Evolutionary conservation across 2,329 filamentous ascomycete genomes (phyloP), one percentile per base, ranked within the genome.

Genomic region (Colletotrichum sp.): DNA sequence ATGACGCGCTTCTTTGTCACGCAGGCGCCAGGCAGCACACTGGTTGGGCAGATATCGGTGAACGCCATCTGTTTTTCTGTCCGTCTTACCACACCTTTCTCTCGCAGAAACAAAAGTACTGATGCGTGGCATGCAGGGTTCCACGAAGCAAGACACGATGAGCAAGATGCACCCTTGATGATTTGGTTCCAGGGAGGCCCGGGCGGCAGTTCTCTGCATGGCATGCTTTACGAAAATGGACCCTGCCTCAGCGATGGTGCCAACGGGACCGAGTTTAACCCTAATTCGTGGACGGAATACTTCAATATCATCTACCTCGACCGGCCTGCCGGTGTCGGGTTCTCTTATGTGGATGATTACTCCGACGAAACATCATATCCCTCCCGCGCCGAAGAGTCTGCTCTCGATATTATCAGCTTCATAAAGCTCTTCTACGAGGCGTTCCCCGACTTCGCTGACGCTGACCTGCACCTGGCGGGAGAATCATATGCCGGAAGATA

Each of bases 101-200:
- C 9, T 30, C 18, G 4, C 24, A 30, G 21, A 8, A 5, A 28
- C 13, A 59, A 38, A 28, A 21, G n/a, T 36, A 59, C 14, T 65
- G 26, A 65, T 43, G 38, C 16, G 26, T 30, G n/a, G 36, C 14
- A 13, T 92, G 80, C 76, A 73, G 80, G 81, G 81, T 81, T 80
- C 74, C 80, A 81, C 67, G 80, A 82, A 21, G 78, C 81, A 63
- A 75, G 80, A 4, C 68, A 78, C 24, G 69, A 78, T 18, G 79
- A 80, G 8, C 65, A 74, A 10, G 79, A 77, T 36, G 81, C 81
- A 7, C 81, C 82, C 21, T 79, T 91, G 64, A 89, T 88, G 7
- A 88, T 91, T 79, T 92, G 88, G 88, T 82, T 92, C 59, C 92
- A 91, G 80, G 91, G 91, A 38, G 91, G 91, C 4, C 91, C 91